phyloP scores from a whole-genome alignment of 768 basidiomycete species.

The Leccinum truebloodii region DNA sequence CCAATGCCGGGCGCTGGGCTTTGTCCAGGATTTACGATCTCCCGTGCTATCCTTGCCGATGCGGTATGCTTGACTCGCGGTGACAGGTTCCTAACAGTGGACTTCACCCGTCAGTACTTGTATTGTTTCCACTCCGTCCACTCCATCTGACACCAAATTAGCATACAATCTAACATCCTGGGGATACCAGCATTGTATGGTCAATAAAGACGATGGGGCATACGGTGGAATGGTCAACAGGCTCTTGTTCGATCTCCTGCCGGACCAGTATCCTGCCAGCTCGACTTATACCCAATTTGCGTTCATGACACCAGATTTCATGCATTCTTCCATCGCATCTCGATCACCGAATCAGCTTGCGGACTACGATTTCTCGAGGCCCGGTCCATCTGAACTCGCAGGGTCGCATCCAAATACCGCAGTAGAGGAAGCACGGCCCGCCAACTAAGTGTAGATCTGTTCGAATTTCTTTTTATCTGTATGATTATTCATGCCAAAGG shows the following conservation, averaged over 20 bases:
- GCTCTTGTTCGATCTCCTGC: slow-evolving; percentile 70
- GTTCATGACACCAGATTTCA: slow-evolving; percentile 60
- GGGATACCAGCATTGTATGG: slow-evolving; percentile 75
- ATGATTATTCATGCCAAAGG: too few relatives aligned
- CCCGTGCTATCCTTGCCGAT: slow-evolving; percentile 80
- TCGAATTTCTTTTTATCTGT: too few relatives aligned
- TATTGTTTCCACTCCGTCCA: not conserved
- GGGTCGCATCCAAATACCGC: too few relatives aligned
- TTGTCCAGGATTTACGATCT: slow-evolving; percentile 83
- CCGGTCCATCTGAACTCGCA: slow-evolving; percentile 20
- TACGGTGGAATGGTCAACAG: slow-evolving; percentile 77
- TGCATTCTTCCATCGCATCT: slow-evolving; percentile 44
- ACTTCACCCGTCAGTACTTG: slow-evolving; percentile 65
- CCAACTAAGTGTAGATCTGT: too few relatives aligned
- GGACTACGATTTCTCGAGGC: slow-evolving; percentile 62
- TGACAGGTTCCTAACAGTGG: slow-evolving; percentile 76
- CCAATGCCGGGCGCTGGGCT: slow-evolving; percentile 70
- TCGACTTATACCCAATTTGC: slow-evolving; percentile 81
- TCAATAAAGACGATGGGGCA: slow-evolving; percentile 64
- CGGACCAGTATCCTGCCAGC: slow-evolving; percentile 62
- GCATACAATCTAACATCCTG: slow-evolving; percentile 76
- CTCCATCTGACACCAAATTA: slow-evolving; percentile 28
- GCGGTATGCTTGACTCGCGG: slow-evolving; percentile 76
- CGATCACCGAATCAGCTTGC: slow-evolving; percentile 31
- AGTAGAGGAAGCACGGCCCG: too few relatives aligned